Evolutionary conservation across 1,139 yeast genomes (phyloP).

Genomic region (Meyerozyma guilliermondii): DNA sequence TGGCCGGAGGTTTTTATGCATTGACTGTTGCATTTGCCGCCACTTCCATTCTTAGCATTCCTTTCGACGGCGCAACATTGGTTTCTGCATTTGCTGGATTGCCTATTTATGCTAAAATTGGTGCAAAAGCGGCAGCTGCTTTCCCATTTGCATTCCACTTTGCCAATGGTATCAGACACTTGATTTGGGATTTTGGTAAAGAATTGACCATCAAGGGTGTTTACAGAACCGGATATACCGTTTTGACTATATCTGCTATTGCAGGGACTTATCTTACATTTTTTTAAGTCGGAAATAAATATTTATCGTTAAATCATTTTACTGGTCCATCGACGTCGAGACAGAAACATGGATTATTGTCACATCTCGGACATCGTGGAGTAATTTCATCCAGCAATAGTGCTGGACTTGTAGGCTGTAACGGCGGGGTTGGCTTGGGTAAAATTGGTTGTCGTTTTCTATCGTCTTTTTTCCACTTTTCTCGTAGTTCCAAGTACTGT

Average conservation of each 20-base stretch:
- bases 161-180: constrained; percentile 85
- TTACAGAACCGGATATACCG: constrained; percentile 85
- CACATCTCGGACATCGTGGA: background rate
- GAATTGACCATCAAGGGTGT: constrained; percentile 82
- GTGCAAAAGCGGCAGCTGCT: constrained; percentile 65
- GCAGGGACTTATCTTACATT: constrained; percentile 56
- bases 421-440: constrained; percentile 7
- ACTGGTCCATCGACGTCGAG: constrained; percentile 21
- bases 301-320: constrained; percentile 8
- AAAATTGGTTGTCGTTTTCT: constrained; percentile 3
- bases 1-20: constrained; percentile 77
- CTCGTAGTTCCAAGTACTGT: constrained; percentile 26
- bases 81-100: constrained; percentile 51
- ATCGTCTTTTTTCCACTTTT: constrained; percentile 17
- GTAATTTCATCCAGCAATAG: background rate
- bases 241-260: constrained; percentile 65
- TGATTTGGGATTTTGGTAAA: constrained; percentile 84
- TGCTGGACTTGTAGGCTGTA: constrained; percentile 1
- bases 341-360: constrained; percentile 31
- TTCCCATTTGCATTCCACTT: constrained; percentile 85
- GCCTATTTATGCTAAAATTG: constrained; percentile 59
- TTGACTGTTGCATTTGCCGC: constrained; percentile 74
- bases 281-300: constrained; percentile 13
- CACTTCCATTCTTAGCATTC: constrained; percentile 57
- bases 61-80: constrained; percentile 59